Percentiles rank a stretch among this genome's conserved stretches.
Conservation (phyloP, 805 yeast genomes). For the Myxozyma lipomycoides region DNA sequence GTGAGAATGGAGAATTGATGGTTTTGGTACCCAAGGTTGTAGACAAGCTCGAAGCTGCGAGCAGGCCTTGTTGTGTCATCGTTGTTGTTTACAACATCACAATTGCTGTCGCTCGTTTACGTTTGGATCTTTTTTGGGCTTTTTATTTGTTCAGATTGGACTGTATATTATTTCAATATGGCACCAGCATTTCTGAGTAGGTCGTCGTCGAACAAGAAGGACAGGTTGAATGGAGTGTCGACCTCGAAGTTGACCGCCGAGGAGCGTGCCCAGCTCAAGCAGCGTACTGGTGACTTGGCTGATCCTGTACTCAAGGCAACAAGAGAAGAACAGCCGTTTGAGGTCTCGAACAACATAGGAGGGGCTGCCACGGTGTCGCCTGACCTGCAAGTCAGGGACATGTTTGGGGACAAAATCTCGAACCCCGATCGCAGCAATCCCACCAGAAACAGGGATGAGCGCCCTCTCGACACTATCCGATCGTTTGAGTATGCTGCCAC, state of each 20-base stretch:
- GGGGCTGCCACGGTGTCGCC: conserved; percentile 47
- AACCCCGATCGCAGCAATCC: conserved; percentile 91
- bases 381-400: conserved; percentile 61
- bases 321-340: conserved; percentile 94
- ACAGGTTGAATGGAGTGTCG: not conserved
- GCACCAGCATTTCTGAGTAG: conserved; percentile 18
- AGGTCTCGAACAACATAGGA: conserved; percentile 47
- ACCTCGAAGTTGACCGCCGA: conserved; percentile 14
- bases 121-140: no score
- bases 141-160: no score
- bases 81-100: no score
- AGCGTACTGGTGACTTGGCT: conserved; percentile 25
- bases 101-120: no score
- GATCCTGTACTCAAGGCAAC: conserved; percentile 94
- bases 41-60: no score
- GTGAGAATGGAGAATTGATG: no score
- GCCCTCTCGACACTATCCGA: conserved; percentile 95
- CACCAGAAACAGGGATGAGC: conserved; percentile 85
- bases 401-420: conserved; percentile 76
- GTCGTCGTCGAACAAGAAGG: conserved; percentile 10
- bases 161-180: no score
- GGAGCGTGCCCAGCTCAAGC: conserved; percentile 22
- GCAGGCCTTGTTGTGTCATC: no score
- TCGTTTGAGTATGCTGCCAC: conserved; percentile 91
- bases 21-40: no score